Evolutionary conservation across 2,329 filamentous ascomycete genomes (phyloP), one percentile per base, ranked within the genome.

Genomic region (Stromatinia cepivora): DNA sequence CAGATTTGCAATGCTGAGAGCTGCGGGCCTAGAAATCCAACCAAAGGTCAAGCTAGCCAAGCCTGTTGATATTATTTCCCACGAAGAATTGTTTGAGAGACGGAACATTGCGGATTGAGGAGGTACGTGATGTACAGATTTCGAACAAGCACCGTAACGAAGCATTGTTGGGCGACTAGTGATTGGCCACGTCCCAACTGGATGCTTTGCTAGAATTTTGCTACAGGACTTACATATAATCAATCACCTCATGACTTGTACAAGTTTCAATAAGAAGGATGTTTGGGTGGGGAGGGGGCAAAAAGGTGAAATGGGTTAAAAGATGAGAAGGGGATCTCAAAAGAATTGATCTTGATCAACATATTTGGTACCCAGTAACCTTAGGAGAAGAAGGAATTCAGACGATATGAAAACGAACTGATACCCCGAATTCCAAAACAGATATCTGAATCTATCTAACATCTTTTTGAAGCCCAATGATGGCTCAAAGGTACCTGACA

Each of bases 1-100:
- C 13, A 80, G 88, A 66, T 90, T 86, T 84, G 86, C 88, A 3
- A 85, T 91, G 66, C 76, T 92, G 71, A 83, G 84, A 72, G 89
- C 89, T 53, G 85, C 85, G 69, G 87, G 86, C 2, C 78, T 89
- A 74, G 85, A 87, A 70, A 71, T 74, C 46, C 66, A 76, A 31
- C 77, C 78, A 63, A 82, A 81, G 75, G 76, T 81, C 58, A 81
- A 80, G 73, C 77, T 79, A 52, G 71, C 74, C 4, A 74, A 72
- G 50, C 75, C 75, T n/a, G 69, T 73, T 53, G 75, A 79, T 68
- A 75, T 78, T 58, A 71, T 77, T 48, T 70, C 75, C 22, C 72
- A 75, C 36, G 77, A 78, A 25, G 73, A 77, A 59, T 46, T 78
- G 25, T 73, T 70, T 67, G 64, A 57, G 7, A 46, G 62, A 22